Evolutionary conservation across 2,329 filamentous ascomycete genomes (phyloP).

Genomic region (Colletotrichum musicola): DNA sequence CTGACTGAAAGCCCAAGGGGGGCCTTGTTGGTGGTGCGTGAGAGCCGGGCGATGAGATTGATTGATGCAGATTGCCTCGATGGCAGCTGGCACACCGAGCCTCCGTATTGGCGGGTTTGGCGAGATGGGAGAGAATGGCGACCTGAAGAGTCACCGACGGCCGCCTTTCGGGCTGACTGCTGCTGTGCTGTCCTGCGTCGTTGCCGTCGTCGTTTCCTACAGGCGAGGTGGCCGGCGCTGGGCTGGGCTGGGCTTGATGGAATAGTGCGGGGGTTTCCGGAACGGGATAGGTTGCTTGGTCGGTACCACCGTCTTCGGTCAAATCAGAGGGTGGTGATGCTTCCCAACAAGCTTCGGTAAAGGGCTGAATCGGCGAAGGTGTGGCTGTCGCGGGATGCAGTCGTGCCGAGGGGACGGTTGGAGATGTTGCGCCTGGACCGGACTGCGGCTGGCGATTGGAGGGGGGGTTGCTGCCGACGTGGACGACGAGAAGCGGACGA

Average conservation of each 20-base stretch:
- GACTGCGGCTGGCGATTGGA: background rate
- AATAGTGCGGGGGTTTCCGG: conserved; percentile 32
- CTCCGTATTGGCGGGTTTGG: conserved; percentile 12
- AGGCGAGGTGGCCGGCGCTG: background rate
- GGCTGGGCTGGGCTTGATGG: background rate
- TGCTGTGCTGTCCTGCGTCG: too few relatives aligned
- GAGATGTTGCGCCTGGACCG: background rate
- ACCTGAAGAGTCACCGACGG: conserved; percentile 13
- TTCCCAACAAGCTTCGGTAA: conserved; percentile 13
- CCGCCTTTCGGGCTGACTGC: too few relatives aligned
- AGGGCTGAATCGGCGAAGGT: conserved; percentile 1
- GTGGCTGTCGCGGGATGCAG: conserved; percentile 3
- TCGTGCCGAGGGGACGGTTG: background rate
- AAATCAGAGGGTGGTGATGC: conserved; percentile 1
- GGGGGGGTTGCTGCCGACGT: conserved; percentile 1
- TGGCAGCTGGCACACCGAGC: background rate
- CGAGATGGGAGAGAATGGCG: background rate
- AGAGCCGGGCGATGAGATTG: conserved; percentile 11
- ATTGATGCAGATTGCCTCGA: background rate
- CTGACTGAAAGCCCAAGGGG: conserved; percentile 11
- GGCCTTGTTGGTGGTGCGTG: conserved; percentile 7
- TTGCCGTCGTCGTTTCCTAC: too few relatives aligned
- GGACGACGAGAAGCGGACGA: conserved; percentile 2
- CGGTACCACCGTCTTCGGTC: conserved; percentile 26
- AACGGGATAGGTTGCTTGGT: conserved; percentile 30